These are phyloP conservation scores for Phytophthora citricola DNA, from an alignment of 352 stramenopile genomes.

Conservation along the genomic window DNA sequence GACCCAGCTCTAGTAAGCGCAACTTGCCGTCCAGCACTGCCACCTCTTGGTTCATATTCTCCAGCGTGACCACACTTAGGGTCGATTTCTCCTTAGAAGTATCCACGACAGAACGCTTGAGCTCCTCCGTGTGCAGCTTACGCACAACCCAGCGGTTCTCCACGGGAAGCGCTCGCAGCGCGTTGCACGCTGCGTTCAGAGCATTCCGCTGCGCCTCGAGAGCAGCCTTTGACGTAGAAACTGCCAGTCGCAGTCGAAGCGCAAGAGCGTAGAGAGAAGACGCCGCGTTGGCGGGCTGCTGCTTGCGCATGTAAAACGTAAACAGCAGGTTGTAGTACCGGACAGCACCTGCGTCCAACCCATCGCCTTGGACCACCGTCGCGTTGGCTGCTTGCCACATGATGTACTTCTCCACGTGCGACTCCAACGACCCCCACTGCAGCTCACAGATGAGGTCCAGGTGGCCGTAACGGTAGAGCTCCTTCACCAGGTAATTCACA, in stretches of 20 bases:
- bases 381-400: slow-evolving; percentile 79
- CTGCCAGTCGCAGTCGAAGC: slow-evolving; percentile 52
- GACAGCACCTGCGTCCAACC: slow-evolving; percentile 52
- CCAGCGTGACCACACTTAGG: slow-evolving; percentile 67
- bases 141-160: slow-evolving; percentile 74
- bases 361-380: slow-evolving; percentile 46
- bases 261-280: slow-evolving; percentile 66
- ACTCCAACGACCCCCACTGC: slow-evolving; percentile 67
- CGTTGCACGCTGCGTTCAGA: slow-evolving; percentile 54
- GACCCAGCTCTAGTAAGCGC: slow-evolving; percentile 56
- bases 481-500: slow-evolving; percentile 77
- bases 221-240: slow-evolving; percentile 43
- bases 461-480: slow-evolving; percentile 69
- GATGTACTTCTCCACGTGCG: slow-evolving; percentile 73
- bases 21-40: slow-evolving; percentile 72
- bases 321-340: slow-evolving; percentile 79
- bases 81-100: slow-evolving; percentile 10
- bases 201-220: slow-evolving; percentile 72
- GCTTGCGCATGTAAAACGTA: slow-evolving; percentile 67
- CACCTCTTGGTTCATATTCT: slow-evolving; percentile 68
- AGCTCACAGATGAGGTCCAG: slow-evolving; percentile 78
- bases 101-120: slow-evolving; percentile 20
- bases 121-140: slow-evolving; percentile 74
- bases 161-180: slow-evolving; percentile 47
- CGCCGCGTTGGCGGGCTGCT: slow-evolving; percentile 69